Percentiles rank a stretch among this genome's conserved stretches.
phyloP scores from a whole-genome alignment of 225 moss, liverwort and hornwort genomes.

The Rhytidiadelphus loreus region DNA sequence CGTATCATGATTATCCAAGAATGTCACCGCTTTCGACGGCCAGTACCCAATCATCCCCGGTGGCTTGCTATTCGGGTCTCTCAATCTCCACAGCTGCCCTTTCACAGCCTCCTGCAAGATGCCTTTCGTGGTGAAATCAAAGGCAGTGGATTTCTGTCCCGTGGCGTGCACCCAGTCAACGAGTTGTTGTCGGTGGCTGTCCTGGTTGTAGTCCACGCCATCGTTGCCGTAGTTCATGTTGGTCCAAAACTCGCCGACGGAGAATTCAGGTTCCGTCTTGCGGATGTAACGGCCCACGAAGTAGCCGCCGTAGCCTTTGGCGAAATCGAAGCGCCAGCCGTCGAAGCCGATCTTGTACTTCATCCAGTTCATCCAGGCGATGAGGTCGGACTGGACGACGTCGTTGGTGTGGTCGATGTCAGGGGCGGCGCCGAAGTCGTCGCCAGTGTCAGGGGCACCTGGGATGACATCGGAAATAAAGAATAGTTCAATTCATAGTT shows the following conservation, averaged over 20 bases:
- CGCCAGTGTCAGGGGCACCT: slow-evolving; percentile 61
- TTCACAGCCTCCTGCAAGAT: slow-evolving; percentile 75
- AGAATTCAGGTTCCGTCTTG: slow-evolving; percentile 46
- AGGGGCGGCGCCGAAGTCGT: slow-evolving; percentile 80
- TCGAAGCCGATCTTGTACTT: slow-evolving; percentile 69
- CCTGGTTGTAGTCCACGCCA: slow-evolving; percentile 75
- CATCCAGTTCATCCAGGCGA: slow-evolving; percentile 74
- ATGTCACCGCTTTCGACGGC: slow-evolving; percentile 78
- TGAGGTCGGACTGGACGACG: slow-evolving; percentile 56
- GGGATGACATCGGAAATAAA: not conserved
- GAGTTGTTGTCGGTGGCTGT: slow-evolving; percentile 59
- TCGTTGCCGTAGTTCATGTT: slow-evolving; percentile 49
- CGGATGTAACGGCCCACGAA: slow-evolving; percentile 65
- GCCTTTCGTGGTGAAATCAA: slow-evolving; percentile 96
- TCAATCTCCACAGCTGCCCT: slow-evolving; percentile 55
- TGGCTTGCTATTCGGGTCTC: slow-evolving; percentile 40
- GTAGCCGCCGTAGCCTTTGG: slow-evolving; percentile 68
- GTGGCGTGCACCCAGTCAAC: slow-evolving; percentile 78
- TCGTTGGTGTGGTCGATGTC: slow-evolving; percentile 92
- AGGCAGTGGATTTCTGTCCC: slow-evolving; percentile 32
- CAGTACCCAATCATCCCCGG: slow-evolving; percentile 76
- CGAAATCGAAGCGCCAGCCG: slow-evolving; percentile 91
- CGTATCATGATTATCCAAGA: slow-evolving; percentile 91
- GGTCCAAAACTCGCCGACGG: slow-evolving; percentile 72
- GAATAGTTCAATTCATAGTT: not conserved